Evolutionary conservation across 257 asterid species (phyloP), one percentile per base, ranked within the genome.

Genomic region (Sherardia arvensis): DNA sequence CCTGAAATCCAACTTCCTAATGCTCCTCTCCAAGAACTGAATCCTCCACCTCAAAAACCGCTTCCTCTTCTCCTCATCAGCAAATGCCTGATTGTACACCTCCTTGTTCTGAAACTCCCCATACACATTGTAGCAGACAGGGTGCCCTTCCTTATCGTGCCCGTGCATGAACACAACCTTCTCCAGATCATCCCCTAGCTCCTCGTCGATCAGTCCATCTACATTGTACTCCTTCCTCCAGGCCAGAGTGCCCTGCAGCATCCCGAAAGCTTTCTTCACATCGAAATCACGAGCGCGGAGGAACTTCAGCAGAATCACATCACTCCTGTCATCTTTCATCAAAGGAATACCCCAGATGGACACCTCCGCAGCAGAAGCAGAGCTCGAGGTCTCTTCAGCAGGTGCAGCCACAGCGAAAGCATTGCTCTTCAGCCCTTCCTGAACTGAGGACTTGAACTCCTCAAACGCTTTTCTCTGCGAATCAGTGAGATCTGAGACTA

Each of bases 81-180:
- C 85, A 64, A 91, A 88, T 2, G 96, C 81, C 70, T 69, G 88
- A 71, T 66, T 81, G 74, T 91, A 91, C 70, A 91, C 62, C n/a
- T 88, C 98, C 71, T 85, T 92, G 22, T 92, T 88, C 81, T 89
- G 95, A 49, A 92, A 92, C 59, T 85, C 98, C 2, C 95, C 98
- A 60, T 89, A 87, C 3, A 90, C 87, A 53, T 92, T 92, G 85
- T 85, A 92, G 64, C 85, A 82, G 32, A 91, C 92, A 26, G 94
- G 91, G 79, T 91, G 98, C 0, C 97, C 95, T 18, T 84, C 90
- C 68, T 79, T 85, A 61, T 89, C 96, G 47, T 71, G 81, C 5
- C 96, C 96, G 69, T 89, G 90, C 95, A 84, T 92, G 76, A 92
- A 92, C 49, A 89, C 99, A 51, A 87, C 85, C 33, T 87, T 89